These are phyloP conservation scores for Aspergillus conjunctus DNA, from an alignment of 495 filamentous ascomycete species.

Conservation along the genomic window DNA sequence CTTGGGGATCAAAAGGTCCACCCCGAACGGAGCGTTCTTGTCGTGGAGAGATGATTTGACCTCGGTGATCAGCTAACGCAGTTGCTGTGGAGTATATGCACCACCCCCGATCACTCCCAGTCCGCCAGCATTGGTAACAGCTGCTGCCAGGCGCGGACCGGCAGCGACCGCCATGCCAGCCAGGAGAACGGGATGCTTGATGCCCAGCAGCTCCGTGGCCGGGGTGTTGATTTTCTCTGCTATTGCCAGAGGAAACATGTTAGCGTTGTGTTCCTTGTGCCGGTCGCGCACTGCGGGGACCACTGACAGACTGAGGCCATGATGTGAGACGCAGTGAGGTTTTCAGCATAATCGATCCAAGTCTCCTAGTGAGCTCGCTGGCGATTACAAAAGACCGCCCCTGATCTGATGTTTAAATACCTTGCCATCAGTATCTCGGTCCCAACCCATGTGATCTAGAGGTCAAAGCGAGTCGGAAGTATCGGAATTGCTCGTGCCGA, in stretches of 20 bases:
- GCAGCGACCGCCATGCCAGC: conserved; percentile 99
- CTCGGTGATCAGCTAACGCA: conserved; percentile 90
- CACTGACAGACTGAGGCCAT: too few relatives aligned
- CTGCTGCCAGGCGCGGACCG: conserved; percentile 93
- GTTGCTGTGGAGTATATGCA: conserved; percentile 96
- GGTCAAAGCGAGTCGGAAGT: too few relatives aligned
- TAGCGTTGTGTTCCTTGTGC: too few relatives aligned
- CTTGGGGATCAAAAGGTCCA: conserved; percentile 92
- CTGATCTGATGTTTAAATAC: too few relatives aligned
- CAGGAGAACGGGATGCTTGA: conserved; percentile 93
- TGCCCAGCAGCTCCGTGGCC: conserved; percentile 91
- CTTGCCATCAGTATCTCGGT: too few relatives aligned
- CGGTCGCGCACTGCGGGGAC: too few relatives aligned
- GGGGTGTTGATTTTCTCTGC: conserved; percentile 83
- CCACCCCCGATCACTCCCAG: conserved; percentile 96
- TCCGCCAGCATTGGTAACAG: conserved; percentile 95
- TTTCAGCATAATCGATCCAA: too few relatives aligned
- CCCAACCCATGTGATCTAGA: too few relatives aligned
- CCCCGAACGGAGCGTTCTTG: conserved; percentile 98
- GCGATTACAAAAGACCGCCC: too few relatives aligned
- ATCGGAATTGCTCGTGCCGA: too few relatives aligned
- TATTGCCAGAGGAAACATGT: conserved; percentile 1
- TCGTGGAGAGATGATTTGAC: conserved; percentile 85
- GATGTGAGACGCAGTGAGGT: too few relatives aligned
- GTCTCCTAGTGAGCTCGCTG: too few relatives aligned